A percentile compares a stretch with the other conserved stretches of the same genome.
phyloP scores from a whole-genome alignment of 768 basidiomycete genomes.

The Collybia nuda region DNA sequence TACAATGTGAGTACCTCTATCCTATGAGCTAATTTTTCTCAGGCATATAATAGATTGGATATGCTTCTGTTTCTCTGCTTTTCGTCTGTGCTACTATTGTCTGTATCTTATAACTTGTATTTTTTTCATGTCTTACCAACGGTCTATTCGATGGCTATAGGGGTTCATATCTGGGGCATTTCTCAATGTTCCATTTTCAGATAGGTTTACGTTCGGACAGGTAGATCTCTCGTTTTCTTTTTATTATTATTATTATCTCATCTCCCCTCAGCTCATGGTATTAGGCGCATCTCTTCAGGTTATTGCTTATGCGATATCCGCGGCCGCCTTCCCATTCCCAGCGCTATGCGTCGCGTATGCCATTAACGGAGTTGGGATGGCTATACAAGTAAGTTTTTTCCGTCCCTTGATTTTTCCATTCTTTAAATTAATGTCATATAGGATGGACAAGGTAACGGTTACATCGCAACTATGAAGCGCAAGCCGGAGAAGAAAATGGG shows the following conservation, averaged over 20 bases:
- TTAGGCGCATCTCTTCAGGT: slow-evolving; percentile 30
- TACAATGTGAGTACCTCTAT: slow-evolving; percentile 45
- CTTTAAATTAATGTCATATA: slow-evolving; percentile 16
- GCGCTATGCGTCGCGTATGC: slow-evolving; percentile 37
- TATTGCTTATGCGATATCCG: slow-evolving; percentile 43
- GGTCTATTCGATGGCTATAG: background rate
- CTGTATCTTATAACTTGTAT: slow-evolving; percentile 4
- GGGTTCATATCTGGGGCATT: background rate
- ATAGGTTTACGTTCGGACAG: background rate
- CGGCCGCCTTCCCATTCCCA: slow-evolving; percentile 54
- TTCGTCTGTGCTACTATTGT: background rate
- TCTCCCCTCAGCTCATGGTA: slow-evolving; percentile 25
- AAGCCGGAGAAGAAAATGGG: slow-evolving; percentile 68
- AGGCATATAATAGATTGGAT: slow-evolving; percentile 32
- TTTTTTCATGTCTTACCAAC: background rate
- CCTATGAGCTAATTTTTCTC: background rate
- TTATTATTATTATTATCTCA: background rate
- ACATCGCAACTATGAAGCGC: slow-evolving; percentile 57
- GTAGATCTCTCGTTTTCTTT: background rate
- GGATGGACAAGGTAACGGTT: slow-evolving; percentile 75
- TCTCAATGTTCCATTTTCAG: background rate
- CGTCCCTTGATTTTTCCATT: background rate
- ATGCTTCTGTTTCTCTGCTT: background rate
- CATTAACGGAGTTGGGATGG: slow-evolving; percentile 27
- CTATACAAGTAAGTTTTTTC: slow-evolving; percentile 26